Evolutionary conservation across 345 rosid species (phyloP).

Genomic region (Ceriops zippeliana): DNA sequence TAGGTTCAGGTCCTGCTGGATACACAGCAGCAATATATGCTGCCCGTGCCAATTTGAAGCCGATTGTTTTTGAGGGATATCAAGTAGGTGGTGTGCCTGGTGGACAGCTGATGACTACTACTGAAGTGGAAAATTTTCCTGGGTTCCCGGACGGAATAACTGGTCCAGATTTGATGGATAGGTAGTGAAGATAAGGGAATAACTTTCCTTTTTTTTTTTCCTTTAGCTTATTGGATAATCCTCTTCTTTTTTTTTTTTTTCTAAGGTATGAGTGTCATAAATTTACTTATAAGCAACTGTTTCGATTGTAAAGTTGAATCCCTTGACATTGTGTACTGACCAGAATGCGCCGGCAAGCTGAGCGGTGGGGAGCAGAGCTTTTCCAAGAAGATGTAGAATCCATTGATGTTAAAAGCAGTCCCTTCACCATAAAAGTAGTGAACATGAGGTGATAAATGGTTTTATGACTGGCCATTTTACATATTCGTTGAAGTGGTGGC

Average conservation of each 20-base stretch:
- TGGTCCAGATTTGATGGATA: conserved; percentile 99
- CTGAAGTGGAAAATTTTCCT: conserved; percentile 97
- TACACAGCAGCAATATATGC: conserved; percentile 97
- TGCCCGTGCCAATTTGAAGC: conserved; percentile 97
- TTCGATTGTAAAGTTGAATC: background rate
- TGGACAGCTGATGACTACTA: conserved; percentile 96
- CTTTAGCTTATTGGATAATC: background rate
- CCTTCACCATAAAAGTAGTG: conserved; percentile 80
- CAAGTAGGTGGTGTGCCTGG: conserved; percentile 98
- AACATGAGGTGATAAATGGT: conserved; percentile 70
- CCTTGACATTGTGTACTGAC: conserved; percentile 15
- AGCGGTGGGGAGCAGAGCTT: conserved; percentile 96
- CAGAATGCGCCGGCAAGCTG: conserved; percentile 96
- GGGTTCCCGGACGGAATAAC: conserved; percentile 98
- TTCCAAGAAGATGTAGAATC: conserved; percentile 88
- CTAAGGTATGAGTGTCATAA: background rate
- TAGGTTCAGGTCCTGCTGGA: conserved; percentile 99
- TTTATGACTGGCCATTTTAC: conserved; percentile 1
- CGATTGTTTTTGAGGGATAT: conserved; percentile 92
- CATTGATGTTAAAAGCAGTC: conserved; percentile 58
- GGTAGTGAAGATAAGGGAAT: conserved; percentile 29
- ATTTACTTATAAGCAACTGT: background rate
- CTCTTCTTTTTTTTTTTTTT: background rate
- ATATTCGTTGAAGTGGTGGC: background rate
- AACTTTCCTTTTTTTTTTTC: background rate